Conservation (phyloP, 2,329 filamentous ascomycete genomes). For the Trichoderma atrobrunneum region DNA sequence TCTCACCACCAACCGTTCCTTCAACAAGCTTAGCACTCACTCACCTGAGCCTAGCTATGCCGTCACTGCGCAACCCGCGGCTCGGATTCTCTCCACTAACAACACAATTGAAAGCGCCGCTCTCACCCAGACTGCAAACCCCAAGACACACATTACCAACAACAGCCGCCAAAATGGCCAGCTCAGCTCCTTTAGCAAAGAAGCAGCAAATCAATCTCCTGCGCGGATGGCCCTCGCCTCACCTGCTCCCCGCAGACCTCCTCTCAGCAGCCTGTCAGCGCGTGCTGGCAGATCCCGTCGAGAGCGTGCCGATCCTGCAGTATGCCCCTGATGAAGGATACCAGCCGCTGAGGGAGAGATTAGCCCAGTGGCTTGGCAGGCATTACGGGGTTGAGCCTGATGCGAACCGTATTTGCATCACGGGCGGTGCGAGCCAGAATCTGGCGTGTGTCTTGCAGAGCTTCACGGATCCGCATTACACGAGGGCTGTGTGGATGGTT, state of each 20-base stretch:
- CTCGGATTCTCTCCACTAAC: neutral
- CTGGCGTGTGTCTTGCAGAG: slow-evolving; percentile 73
- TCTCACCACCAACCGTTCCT: neutral
- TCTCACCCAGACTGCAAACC: neutral
- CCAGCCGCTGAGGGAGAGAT: slow-evolving; percentile 61
- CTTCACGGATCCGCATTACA: slow-evolving; percentile 76
- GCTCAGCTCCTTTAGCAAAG: neutral
- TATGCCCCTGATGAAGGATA: slow-evolving; percentile 81
- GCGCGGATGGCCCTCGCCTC: slow-evolving; percentile 63
- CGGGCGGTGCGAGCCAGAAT: slow-evolving; percentile 82
- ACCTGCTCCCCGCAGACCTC: slow-evolving; percentile 62
- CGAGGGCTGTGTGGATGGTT: slow-evolving; percentile 74
- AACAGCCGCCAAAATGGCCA: neutral
- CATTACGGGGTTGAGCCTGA: slow-evolving; percentile 54
- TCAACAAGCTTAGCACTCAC: neutral
- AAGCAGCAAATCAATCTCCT: slow-evolving; percentile 58
- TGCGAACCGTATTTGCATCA: slow-evolving; percentile 69
- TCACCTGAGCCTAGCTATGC: neutral
- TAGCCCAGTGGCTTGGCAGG: slow-evolving; percentile 67
- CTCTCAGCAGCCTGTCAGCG: slow-evolving; percentile 59
- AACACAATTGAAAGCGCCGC: neutral
- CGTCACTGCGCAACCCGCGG: neutral
- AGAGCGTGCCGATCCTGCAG: slow-evolving; percentile 63
- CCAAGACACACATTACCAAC: neutral
- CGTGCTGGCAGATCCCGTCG: slow-evolving; percentile 57